Base-by-base conservation (phyloP, 257 asterid species). In the Marsdenia floribunda region DNA sequence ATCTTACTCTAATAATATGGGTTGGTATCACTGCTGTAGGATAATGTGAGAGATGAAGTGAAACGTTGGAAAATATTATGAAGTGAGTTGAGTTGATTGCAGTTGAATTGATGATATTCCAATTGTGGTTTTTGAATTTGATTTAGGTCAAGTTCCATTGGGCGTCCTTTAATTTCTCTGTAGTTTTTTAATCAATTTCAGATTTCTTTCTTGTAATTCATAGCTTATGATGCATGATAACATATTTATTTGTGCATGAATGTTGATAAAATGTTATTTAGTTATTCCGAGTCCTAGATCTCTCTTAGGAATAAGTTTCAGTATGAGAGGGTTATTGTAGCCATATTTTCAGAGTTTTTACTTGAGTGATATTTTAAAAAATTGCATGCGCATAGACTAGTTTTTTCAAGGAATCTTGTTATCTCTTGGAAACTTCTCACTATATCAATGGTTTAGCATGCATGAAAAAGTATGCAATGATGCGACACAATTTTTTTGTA, bases 221-320 rank as follows among this genome's bases (percentile, higher is more conserved):
- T n/a, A n/a, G n/a, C n/a, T n/a, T n/a, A n/a, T n/a, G n/a, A n/a
- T n/a, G n/a, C 33, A 29, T 29, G 33, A 29, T 29, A 29, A 29
- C 33, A 29, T 71, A 16, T 44, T 54, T 47, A 18, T 18, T 69
- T 59, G 21, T 8, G 59, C 42, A 5, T 55, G 50, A 59, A 38
- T 78, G 44, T 73, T 29, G 29, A 78, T 66, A 52, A 16, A 52
- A 52, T 52, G n/a, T 53, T 53, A 53, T 4, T 53, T 53, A 67
- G 24, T 21, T 40, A 26, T 37, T 29, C 19, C 29, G 69, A 47
- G 46, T 37, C 37, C 52, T 65, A 22, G 44, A 16, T 53, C 49
- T 0, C 8, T 19, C 67, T 6, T 24, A 63, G 12, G n/a, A 12
- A 42, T 60, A 22, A 26, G 66, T 60, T 60, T 60, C 65, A 58